Evolutionary conservation across 163 green algal genomes (phyloP), one percentile per base, ranked within the genome.

Genomic region (Botryococcus braunii): DNA sequence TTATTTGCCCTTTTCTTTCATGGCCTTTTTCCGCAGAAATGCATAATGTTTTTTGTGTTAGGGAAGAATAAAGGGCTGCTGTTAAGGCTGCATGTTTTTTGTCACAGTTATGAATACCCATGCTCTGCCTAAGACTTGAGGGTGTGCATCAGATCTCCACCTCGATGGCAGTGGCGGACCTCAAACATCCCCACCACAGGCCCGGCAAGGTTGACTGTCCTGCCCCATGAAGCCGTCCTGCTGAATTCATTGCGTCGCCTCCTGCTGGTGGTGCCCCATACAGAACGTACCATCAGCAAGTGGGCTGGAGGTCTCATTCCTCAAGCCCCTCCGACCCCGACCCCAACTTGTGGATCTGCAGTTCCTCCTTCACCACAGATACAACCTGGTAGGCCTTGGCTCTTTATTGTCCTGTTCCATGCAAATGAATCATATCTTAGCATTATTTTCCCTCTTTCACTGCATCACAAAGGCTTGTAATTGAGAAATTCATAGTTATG

Each of bases 191-290:
- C 49, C 50, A 29, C 41, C 21, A 25, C 38, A 50, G 27, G 38
- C 13, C 17, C 38, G 27, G 48, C 61, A 34, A 46, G 46, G 2
- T 48, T 69, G 63, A 60, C 31, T 5, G 63, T 72, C 40, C 66
- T 79, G 71, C 70, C 75, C 21, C 72, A 79, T 58, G 81, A 92
- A 77, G 87, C 85, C 13, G 75, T 92, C 60, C 79, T 95, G 73
- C 80, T 95, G 17, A 93, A 95, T 79, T 84, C 71, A 9, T 66
- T 91, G 55, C 81, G 87, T 66, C 82, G 81, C 32, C 71, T 95
- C 61, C 84, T 95, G 75, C 76, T 81, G 9, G 83, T 86, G 31
- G 78, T 81, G 59, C 86, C 87, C 4, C 79, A 83, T 46, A 79
- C 86, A 36, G 87, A 94, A 80, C 69, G 80, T 46, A 79, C 69